phyloP scores from a whole-genome alignment of 2,329 filamentous ascomycete genomes.

The Penicillium sp. region DNA sequence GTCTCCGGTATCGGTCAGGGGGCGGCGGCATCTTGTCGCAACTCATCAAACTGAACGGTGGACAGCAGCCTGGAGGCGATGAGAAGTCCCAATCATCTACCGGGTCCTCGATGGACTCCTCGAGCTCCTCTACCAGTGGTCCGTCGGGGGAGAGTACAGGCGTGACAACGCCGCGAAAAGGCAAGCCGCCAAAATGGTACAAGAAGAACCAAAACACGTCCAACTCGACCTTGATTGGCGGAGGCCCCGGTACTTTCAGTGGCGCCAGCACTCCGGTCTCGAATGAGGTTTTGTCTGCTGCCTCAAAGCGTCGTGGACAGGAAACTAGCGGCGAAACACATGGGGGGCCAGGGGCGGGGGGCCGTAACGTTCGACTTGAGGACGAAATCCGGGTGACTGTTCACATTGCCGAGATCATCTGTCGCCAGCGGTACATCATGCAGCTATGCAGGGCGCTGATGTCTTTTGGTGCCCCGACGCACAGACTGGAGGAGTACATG shows the following conservation, averaged over 20 bases:
- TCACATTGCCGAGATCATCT: conserved; percentile 68
- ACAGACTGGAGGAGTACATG: conserved; percentile 86
- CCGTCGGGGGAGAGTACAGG: conserved; percentile 8
- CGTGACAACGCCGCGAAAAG: conserved; percentile 17
- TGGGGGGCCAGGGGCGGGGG: background rate
- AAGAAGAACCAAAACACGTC: conserved; percentile 31
- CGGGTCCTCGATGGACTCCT: conserved; percentile 11
- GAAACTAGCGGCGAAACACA: conserved; percentile 1
- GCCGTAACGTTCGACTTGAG: conserved; percentile 26
- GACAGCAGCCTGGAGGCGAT: conserved; percentile 4
- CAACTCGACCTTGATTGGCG: conserved; percentile 25
- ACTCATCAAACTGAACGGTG: conserved; percentile 28
- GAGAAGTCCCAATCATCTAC: conserved; percentile 12
- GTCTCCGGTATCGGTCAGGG: conserved; percentile 26
- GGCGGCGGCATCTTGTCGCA: conserved; percentile 36
- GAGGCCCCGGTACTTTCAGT: conserved; percentile 20
- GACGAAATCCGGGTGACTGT: conserved; percentile 60
- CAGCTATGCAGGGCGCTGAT: conserved; percentile 84
- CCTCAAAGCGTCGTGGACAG: conserved; percentile 28
- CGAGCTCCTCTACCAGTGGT: conserved; percentile 10
- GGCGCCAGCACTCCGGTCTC: conserved; percentile 33
- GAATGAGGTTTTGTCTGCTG: conserved; percentile 29
- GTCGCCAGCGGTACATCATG: conserved; percentile 78
- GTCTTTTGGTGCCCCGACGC: conserved; percentile 88
- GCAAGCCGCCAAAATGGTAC: conserved; percentile 35